Percentiles rank a stretch among this genome's conserved stretches.
Conservation (phyloP, 129 eudicot species). For the Flaveria bidentis region DNA sequence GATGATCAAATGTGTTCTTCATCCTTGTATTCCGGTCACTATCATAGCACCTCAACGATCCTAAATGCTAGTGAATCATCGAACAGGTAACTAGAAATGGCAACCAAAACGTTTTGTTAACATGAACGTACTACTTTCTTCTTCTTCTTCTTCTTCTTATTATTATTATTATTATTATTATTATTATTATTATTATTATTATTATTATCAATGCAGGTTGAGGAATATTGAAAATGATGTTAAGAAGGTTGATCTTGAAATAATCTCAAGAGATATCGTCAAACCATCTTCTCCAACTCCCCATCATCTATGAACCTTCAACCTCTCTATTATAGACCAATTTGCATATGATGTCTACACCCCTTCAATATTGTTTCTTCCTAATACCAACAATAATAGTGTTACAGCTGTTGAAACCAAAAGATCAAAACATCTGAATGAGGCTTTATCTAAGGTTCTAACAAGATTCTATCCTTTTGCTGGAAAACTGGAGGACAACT, state of each 20-base stretch:
- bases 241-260: constrained; percentile 18
- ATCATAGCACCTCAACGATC: constrained; percentile 8
- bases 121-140: too few species aligned
- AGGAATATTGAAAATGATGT: too few species aligned
- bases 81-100: neutral
- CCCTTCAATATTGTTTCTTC: constrained; percentile 19
- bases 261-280: constrained; percentile 17
- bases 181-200: too few species aligned
- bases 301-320: constrained; percentile 24
- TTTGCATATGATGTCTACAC: neutral
- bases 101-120: neutral
- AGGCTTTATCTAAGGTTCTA: constrained; percentile 22
- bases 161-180: too few species aligned
- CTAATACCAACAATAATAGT: neutral
- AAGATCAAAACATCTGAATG: constrained; percentile 14
- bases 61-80: neutral
- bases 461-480: constrained; percentile 26
- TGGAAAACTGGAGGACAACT: constrained; percentile 11
- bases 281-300: constrained; percentile 38
- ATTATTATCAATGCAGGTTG: too few species aligned
- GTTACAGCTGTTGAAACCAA: neutral
- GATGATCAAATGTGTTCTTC: neutral
- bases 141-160: too few species aligned
- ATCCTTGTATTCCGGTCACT: neutral
- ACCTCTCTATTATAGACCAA: constrained; percentile 31